Conservation (phyloP, 257 asterid species). For the Hygrophila difformis region DNA sequence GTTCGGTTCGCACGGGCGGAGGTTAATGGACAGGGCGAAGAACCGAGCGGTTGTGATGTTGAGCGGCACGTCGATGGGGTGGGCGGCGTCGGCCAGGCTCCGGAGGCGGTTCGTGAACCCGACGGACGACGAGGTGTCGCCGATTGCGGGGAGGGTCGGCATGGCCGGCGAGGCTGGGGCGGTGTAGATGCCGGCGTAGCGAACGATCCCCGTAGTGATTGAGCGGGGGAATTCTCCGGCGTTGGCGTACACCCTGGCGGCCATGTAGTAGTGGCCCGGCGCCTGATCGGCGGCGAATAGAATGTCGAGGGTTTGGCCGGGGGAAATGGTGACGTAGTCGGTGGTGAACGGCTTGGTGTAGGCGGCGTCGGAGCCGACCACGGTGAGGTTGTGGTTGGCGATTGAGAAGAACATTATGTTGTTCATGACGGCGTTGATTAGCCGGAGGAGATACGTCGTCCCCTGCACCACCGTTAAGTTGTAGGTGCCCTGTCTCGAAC, state of each 20-base stretch:
- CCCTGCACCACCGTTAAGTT: constrained; percentile 28
- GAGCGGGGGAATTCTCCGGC: constrained; percentile 6
- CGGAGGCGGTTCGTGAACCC: constrained; percentile 18
- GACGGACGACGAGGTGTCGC: constrained; percentile 14
- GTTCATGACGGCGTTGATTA: constrained; percentile 44
- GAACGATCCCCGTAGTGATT: constrained; percentile 29
- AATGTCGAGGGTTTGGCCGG: constrained; percentile 52
- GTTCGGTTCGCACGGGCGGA: constrained; percentile 7
- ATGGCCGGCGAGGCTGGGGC: constrained; percentile 21
- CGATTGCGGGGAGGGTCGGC: constrained; percentile 21
- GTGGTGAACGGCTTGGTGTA: constrained; percentile 30
- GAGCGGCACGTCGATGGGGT: constrained; percentile 21
- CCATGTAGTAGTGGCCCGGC: constrained; percentile 41
- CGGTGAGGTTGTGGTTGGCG: constrained; percentile 33
- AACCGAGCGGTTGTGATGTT: neutral
- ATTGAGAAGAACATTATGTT: constrained; percentile 36
- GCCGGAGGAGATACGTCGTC: constrained; percentile 35
- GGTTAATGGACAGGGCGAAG: constrained; percentile 16
- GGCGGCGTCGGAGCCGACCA: constrained; percentile 44
- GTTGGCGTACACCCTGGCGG: constrained; percentile 25
- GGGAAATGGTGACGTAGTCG: constrained; percentile 31
- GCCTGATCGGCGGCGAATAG: constrained; percentile 30
- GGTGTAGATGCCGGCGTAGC: constrained; percentile 19
- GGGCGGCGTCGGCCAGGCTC: constrained; percentile 17
- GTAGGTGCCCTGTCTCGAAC: constrained; percentile 39